Evolutionary conservation across 306 rosid genomes (phyloP).

Genomic region (Vigna hirtella): DNA sequence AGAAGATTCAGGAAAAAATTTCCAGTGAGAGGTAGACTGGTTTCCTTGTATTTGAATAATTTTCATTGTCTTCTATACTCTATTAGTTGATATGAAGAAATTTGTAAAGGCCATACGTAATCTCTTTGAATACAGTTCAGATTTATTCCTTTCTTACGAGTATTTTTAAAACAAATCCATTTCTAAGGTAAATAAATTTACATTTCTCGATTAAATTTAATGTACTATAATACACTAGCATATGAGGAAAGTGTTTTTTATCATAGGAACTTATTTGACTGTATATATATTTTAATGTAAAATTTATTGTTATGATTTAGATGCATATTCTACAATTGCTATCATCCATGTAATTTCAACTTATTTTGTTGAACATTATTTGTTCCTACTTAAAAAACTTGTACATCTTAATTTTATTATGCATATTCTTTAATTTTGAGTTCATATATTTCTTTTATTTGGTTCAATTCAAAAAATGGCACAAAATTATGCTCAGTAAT

Average conservation of each 20-base stretch:
- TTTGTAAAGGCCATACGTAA: not conserved
- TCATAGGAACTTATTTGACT: not conserved
- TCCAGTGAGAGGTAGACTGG: not conserved
- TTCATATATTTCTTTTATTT: too few species aligned
- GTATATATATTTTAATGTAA: not conserved
- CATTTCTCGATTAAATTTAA: not conserved
- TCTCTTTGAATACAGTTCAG: not conserved
- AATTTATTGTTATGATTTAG: not conserved
- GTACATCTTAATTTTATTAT: not conserved
- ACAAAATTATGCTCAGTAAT: too few species aligned
- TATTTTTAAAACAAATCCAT: constrained; percentile 3
- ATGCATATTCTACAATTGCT: not conserved
- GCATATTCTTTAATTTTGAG: not conserved
- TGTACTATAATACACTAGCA: not conserved
- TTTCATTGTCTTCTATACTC: not conserved
- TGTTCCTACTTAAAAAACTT: not conserved
- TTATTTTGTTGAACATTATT: not conserved
- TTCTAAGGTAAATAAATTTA: not conserved
- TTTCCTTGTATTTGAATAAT: not conserved
- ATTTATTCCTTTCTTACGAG: not conserved
- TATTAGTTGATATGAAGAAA: not conserved
- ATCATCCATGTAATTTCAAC: not conserved
- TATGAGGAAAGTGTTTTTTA: not conserved
- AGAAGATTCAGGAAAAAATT: not conserved
- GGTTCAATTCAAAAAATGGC: too few species aligned